Conservation (phyloP, 345 rosid species). For the Hypericum androsaemum region DNA sequence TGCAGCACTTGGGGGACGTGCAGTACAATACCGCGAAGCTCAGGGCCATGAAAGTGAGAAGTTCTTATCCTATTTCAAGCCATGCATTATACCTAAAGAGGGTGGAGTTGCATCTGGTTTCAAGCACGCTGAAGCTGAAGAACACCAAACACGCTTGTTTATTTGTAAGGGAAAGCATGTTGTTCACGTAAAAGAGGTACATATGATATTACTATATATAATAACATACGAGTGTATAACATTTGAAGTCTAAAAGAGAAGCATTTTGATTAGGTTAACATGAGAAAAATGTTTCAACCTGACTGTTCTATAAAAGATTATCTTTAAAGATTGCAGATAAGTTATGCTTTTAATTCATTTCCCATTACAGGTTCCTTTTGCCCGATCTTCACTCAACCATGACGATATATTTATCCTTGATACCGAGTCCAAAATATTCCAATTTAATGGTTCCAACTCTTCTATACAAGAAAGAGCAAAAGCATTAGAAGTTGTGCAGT, state of each 20-base stretch:
- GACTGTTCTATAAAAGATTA: background rate
- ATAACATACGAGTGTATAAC: background rate
- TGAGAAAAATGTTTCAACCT: background rate
- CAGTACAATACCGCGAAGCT: constrained; percentile 82
- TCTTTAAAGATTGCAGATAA: constrained; percentile 4
- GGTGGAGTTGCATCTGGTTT: constrained; percentile 40
- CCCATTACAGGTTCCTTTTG: constrained; percentile 53
- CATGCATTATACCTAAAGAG: constrained; percentile 73
- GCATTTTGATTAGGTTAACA: background rate
- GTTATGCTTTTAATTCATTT: background rate
- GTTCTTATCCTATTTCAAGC: constrained; percentile 75
- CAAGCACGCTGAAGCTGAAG: constrained; percentile 24
- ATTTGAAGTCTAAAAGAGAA: constrained; percentile 10
- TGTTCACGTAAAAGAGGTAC: constrained; percentile 78
- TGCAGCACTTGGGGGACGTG: constrained; percentile 61
- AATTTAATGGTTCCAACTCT: constrained; percentile 78
- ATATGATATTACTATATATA: background rate
- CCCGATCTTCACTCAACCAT: constrained; percentile 76
- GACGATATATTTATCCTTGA: constrained; percentile 70
- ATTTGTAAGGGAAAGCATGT: constrained; percentile 76
- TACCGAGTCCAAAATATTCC: constrained; percentile 72
- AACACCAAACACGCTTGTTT: constrained; percentile 41
- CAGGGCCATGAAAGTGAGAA: constrained; percentile 77
- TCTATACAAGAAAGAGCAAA: constrained; percentile 80
- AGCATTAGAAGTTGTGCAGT: constrained; percentile 73